Evolutionary conservation across 805 yeast species (phyloP), one percentile per base, ranked within the genome.

Genomic region (Cyberlindnera saturnus): DNA sequence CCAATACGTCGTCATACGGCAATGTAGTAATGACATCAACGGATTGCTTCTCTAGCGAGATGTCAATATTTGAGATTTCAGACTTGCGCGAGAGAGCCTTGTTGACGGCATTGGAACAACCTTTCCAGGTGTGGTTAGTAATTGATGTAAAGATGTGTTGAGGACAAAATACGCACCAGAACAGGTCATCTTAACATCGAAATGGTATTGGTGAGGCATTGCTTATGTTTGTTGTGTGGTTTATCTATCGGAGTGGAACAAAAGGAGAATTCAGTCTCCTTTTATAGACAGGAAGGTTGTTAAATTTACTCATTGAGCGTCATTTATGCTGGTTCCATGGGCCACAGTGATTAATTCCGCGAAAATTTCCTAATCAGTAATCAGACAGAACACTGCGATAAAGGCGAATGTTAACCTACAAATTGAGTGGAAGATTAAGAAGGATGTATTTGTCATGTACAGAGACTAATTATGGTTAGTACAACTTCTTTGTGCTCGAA

Each of bases 101-200:
- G 63, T 80, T 77, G 39, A 91, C 86, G 6, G 98, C 96, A 45
- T 75, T 78, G 18, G 95, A 84, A 65, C 99, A 91, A 15, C 96
- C 85, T 59, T 16, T 26, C 11, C 18, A 28, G 10, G 23, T 13
- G 34, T 37, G 40, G 39, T 43, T 41, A 44, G 32, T 40, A 18
- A 15, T 7, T n/a, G 15, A 5, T 10, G 19, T 13, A 20, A 5
- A 30, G n/a, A 19, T 15, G 15, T 6, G 16, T 10, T 14, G 32
- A 15, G 20, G 10, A 23, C 8, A 28, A 10, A 26, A 13, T 7
- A 62, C 73, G 14, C 54, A 64, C 76, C 87, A 13, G 84, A 75
- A 60, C 96, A 90, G 42, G 86, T 57, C 96, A 89, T 89, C 36
- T 81, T 70, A 44, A 90, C 96, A 48, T 88, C 75, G 62, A 77